phyloP scores from a whole-genome alignment of 768 basidiomycete genomes.

The Lactarius evosmus region DNA sequence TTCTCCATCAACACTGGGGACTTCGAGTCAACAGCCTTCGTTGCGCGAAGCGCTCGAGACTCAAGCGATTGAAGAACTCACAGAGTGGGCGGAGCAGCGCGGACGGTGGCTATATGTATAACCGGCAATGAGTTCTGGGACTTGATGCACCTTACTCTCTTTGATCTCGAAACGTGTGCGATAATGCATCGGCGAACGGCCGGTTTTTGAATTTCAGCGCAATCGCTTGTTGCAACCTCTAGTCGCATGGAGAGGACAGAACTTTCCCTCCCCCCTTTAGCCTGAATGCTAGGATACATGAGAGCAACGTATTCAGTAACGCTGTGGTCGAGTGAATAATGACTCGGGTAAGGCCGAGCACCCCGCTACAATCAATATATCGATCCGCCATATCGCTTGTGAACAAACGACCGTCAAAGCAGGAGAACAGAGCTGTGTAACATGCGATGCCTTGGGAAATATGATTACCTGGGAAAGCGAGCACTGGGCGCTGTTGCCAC shows the following conservation, averaged over 20 bases:
- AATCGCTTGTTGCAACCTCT: not conserved
- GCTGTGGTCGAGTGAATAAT: not conserved
- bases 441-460: not conserved
- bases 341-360: not conserved
- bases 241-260: not conserved
- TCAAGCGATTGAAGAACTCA: slow-evolving; percentile 33
- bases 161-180: not conserved
- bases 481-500: not conserved
- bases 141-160: not conserved
- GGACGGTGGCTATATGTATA: slow-evolving; percentile 44
- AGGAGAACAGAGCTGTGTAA: not conserved
- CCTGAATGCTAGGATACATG: not conserved
- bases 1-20: slow-evolving; percentile 33
- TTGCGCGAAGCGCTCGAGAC: slow-evolving; percentile 32
- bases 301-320: not conserved
- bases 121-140: not conserved
- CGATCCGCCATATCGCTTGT: not conserved
- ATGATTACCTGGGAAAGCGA: not conserved
- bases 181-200: not conserved
- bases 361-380: not conserved
- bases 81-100: slow-evolving; percentile 37
- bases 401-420: not conserved
- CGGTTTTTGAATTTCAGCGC: not conserved
- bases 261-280: not conserved
- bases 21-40: slow-evolving; percentile 18